phyloP scores from a whole-genome alignment of 495 filamentous ascomycete species.

The Aspergillus cavernicola region DNA sequence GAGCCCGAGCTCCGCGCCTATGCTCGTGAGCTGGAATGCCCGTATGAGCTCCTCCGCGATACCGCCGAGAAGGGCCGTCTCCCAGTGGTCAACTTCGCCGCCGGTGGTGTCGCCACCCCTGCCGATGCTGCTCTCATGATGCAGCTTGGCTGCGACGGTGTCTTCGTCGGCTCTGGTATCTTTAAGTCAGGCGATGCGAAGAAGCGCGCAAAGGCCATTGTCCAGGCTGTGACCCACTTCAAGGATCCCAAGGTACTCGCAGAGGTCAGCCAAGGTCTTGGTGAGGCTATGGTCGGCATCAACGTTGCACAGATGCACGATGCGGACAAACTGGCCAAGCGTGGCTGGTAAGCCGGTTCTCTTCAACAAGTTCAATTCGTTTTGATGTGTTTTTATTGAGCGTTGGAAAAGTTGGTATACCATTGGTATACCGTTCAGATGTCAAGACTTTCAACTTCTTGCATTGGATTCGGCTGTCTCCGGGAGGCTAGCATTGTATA shows the following conservation, averaged over 20 bases:
- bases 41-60: constrained; percentile 75
- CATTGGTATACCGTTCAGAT: not conserved
- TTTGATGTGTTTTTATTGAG: constrained; percentile 9
- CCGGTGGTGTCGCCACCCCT: constrained; percentile 93
- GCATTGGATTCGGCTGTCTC: constrained; percentile 5
- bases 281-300: constrained; percentile 94
- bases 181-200: constrained; percentile 92
- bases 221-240: constrained; percentile 88
- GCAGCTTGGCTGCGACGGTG: constrained; percentile 96
- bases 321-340: constrained; percentile 73
- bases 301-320: constrained; percentile 72
- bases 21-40: constrained; percentile 76
- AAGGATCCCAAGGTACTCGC: constrained; percentile 83
- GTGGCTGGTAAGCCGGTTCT: constrained; percentile 70
- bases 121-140: constrained; percentile 99
- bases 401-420: constrained; percentile 19
- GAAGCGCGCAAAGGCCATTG: constrained; percentile 87
- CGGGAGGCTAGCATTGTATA: constrained; percentile 3
- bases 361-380: not conserved
- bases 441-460: constrained; percentile 11
- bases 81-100: constrained; percentile 97
- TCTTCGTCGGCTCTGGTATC: constrained; percentile 95
- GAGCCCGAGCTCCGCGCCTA: constrained; percentile 72
- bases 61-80: constrained; percentile 82
- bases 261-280: constrained; percentile 79